Percentiles rank a stretch among this genome's conserved stretches.
Conservation (phyloP, 2,329 filamentous ascomycete species). For the Aaosphaeria pasadenensis region DNA sequence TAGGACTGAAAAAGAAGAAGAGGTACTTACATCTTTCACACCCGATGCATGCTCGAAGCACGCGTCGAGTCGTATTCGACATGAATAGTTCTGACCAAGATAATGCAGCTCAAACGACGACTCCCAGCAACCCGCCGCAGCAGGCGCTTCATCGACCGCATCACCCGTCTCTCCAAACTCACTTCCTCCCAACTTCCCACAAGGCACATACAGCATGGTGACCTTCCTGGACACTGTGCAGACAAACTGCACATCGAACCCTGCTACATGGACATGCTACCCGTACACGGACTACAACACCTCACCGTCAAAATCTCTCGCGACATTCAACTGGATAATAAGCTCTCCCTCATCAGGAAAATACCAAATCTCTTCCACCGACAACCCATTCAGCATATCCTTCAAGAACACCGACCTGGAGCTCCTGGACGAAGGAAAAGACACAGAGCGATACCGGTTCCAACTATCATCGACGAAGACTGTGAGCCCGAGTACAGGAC, state of each 20-base stretch:
- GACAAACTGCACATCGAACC: conserved; percentile 57
- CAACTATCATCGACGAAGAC: conserved; percentile 52
- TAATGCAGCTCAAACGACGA: background rate
- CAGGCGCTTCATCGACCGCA: conserved; percentile 4
- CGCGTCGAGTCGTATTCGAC: background rate
- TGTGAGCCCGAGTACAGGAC: conserved; percentile 47
- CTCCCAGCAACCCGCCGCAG: background rate
- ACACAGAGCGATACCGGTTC: conserved; percentile 59
- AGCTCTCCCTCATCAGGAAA: conserved; percentile 28
- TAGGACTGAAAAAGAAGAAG: conserved; percentile 41
- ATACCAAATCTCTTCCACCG: conserved; percentile 52
- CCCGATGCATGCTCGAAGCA: background rate
- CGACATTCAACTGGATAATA: conserved; percentile 64
- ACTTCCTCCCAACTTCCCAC: conserved; percentile 50
- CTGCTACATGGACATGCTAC: conserved; percentile 61
- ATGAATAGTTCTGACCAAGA: background rate
- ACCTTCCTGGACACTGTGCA: conserved; percentile 55
- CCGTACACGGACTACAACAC: conserved; percentile 53
- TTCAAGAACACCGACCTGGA: conserved; percentile 54
- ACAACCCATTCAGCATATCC: conserved; percentile 55
- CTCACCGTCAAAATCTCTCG: conserved; percentile 39
- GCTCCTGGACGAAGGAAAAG: conserved; percentile 47
- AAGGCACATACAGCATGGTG: conserved; percentile 60
- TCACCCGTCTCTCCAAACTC: conserved; percentile 11
- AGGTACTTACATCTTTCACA: background rate